Evolutionary conservation across 2,329 filamentous ascomycete species (phyloP).

Genomic region (Aspergillus sp.): DNA sequence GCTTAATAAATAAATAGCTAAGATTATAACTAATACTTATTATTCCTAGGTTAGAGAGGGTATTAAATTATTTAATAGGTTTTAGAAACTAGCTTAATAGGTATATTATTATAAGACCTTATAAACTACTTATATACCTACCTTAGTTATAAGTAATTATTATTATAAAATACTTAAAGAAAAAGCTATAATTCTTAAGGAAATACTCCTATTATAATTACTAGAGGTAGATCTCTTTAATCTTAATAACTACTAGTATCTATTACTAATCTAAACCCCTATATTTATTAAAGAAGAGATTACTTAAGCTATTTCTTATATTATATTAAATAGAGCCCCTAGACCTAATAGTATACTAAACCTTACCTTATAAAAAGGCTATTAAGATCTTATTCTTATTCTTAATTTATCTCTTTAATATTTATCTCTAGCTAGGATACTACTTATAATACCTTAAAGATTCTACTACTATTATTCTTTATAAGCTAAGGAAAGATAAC

Average conservation of each 20-base stretch:
- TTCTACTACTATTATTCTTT: slow-evolving; percentile 7
- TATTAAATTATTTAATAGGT: not conserved
- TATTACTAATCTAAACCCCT: not conserved
- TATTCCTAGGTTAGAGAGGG: too few species aligned
- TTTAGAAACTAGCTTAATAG: not conserved
- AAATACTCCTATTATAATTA: slow-evolving; percentile 2
- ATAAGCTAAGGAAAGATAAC: slow-evolving; percentile 15
- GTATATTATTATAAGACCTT: not conserved
- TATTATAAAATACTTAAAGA: not conserved
- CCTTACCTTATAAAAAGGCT: not conserved
- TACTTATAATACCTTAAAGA: slow-evolving; percentile 3
- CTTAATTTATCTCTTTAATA: slow-evolving; percentile 1
- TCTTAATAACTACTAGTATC: not conserved
- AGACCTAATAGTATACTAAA: slow-evolving; percentile 7
- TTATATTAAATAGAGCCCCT: slow-evolving; percentile 6
- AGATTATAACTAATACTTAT: too few species aligned
- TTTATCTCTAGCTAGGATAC: not conserved
- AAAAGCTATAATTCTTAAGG: not conserved
- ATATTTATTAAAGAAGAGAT: slow-evolving; percentile 3
- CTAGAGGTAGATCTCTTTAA: not conserved
- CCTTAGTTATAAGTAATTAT: not conserved
- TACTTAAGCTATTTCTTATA: not conserved
- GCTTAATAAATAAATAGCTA: too few species aligned
- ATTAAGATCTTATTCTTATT: not conserved
- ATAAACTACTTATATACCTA: slow-evolving; percentile 1